Percentiles rank a stretch among this genome's conserved stretches.
Evolutionary conservation across 2,329 filamentous ascomycete species (phyloP).

Genomic region (Xylariomycetidae sp.): DNA sequence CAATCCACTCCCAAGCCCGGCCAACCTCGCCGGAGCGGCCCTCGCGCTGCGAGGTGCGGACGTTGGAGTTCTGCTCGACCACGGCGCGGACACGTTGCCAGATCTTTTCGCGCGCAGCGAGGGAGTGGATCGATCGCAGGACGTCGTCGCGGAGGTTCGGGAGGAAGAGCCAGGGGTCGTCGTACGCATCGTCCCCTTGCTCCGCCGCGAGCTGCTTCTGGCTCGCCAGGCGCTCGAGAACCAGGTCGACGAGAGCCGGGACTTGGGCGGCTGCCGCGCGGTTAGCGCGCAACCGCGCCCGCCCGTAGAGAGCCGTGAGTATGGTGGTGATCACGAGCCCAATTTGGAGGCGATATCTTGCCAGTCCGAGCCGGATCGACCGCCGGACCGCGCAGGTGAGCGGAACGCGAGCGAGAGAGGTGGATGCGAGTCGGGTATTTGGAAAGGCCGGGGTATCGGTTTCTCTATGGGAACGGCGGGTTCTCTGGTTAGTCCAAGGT

Average conservation of each 20-base stretch:
- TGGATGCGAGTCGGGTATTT: conserved; percentile 65
- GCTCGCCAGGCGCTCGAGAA: conserved; percentile 72
- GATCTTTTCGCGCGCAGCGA: conserved; percentile 68
- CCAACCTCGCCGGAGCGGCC: conserved; percentile 59
- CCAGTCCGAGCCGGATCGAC: conserved; percentile 73
- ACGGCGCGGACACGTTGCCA: conserved; percentile 80
- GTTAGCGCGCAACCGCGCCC: conserved; percentile 55
- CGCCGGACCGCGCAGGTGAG: conserved; percentile 74
- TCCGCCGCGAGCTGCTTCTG: conserved; percentile 86
- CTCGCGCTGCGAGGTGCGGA: conserved; percentile 68
- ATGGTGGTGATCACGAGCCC: conserved; percentile 51
- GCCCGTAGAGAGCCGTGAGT: conserved; percentile 54
- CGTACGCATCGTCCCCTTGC: conserved; percentile 58
- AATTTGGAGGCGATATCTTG: conserved; percentile 83
- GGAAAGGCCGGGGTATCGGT: conserved; percentile 56
- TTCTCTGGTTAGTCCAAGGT: conserved; percentile 78
- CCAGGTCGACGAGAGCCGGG: conserved; percentile 78
- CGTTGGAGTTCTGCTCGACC: conserved; percentile 91
- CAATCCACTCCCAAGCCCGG: conserved; percentile 66
- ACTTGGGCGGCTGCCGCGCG: conserved; percentile 64
- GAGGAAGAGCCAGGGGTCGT: conserved; percentile 77
- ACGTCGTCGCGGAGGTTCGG: conserved; percentile 90
- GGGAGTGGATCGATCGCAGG: conserved; percentile 71
- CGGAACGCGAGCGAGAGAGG: conserved; percentile 86
- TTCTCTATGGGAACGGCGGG: conserved; percentile 66